These are phyloP conservation scores for Thuidium tamariscinum DNA, from an alignment of 225 moss, liverwort and hornwort genomes.

Conservation along the genomic window DNA sequence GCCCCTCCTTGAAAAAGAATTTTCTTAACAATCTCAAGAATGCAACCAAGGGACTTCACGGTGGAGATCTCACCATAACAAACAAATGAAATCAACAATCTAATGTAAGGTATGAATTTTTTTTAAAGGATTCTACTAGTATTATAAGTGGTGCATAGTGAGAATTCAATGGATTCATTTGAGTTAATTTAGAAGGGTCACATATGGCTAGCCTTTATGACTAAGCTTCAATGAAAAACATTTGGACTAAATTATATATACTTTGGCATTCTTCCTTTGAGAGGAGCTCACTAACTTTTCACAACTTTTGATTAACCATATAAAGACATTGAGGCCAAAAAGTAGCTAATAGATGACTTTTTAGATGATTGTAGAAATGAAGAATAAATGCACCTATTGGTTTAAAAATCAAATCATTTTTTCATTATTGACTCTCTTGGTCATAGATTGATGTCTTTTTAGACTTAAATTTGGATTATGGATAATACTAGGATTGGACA, in stretches of 20 bases:
- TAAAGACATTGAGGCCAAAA: background rate
- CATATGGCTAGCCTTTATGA: background rate
- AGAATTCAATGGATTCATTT: background rate
- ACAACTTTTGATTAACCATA: background rate
- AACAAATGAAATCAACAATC: no score
- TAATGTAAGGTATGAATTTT: no score
- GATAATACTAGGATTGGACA: no score
- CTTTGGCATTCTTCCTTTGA: rapidly evolving
- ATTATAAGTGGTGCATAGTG: no score
- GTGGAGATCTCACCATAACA: no score
- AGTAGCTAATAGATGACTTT: background rate
- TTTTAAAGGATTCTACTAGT: background rate
- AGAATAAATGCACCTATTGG: background rate
- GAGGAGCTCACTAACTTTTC: rapidly evolving
- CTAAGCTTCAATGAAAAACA: background rate
- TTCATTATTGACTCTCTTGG: background rate
- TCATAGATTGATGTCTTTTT: rapidly evolving
- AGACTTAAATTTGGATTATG: background rate
- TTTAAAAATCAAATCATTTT: background rate
- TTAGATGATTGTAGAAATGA: background rate
- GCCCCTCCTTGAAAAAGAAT: no score
- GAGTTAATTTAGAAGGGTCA: background rate
- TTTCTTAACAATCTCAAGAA: no score
- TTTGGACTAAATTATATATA: background rate
- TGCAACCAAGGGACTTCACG: no score